phyloP scores from a whole-genome alignment of 2,329 filamentous ascomycete genomes.

The Aspergillus spinulosporus region DNA sequence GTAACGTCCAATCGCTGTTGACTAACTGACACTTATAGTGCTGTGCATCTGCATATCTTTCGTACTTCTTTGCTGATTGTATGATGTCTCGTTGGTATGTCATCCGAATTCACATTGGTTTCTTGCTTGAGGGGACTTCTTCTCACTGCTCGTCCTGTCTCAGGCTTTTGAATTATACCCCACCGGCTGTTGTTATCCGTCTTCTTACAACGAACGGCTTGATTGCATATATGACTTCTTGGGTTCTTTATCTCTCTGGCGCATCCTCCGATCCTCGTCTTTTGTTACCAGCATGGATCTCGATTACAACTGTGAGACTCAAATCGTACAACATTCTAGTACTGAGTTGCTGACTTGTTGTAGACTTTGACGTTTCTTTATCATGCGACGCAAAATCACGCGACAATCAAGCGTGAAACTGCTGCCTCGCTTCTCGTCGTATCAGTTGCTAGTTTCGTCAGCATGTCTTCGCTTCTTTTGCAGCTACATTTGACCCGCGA shows the following conservation, averaged over 20 bases:
- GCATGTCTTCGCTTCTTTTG: conserved; percentile 67
- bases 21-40: conserved; percentile 52
- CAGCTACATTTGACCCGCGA: conserved; percentile 65
- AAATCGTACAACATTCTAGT: background rate
- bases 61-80: conserved; percentile 81
- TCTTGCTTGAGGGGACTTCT: background rate
- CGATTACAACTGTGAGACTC: conserved; percentile 66
- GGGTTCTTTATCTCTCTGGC: conserved; percentile 68
- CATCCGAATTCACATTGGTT: background rate
- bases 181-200: conserved; percentile 73
- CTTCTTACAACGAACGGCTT: conserved; percentile 72
- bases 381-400: conserved; percentile 74
- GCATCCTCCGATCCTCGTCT: conserved; percentile 69
- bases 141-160: background rate
- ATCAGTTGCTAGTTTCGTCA: conserved; percentile 73
- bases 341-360: background rate
- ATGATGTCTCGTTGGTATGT: conserved; percentile 77
- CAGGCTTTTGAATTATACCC: conserved; percentile 82
- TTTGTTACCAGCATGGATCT: conserved; percentile 74
- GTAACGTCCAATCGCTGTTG: background rate
- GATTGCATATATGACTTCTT: conserved; percentile 73
- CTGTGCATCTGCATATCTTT: conserved; percentile 73
- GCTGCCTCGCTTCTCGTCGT: conserved; percentile 75
- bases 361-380: conserved; percentile 73
- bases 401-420: conserved; percentile 77